These are phyloP conservation scores for Auriscalpium vulgare DNA, from an alignment of 768 basidiomycete species.

Conservation along the genomic window DNA sequence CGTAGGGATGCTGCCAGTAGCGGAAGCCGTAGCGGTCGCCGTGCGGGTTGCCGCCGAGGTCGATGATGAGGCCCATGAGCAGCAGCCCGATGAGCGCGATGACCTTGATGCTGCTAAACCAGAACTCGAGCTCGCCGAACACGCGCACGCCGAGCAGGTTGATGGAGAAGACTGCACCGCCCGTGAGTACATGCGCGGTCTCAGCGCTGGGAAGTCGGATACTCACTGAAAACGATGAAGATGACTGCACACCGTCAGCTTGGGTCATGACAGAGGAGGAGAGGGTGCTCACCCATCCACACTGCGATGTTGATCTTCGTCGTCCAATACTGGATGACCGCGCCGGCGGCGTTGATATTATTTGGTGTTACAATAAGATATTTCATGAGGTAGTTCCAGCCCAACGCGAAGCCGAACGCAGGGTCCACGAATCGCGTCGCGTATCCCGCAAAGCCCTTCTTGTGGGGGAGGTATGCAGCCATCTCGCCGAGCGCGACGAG, in stretches of 20 bases:
- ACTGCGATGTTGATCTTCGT: conserved; percentile 32
- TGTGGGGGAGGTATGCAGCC: conserved; percentile 42
- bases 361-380: conserved; percentile 59
- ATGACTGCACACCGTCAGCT: conserved; percentile 29
- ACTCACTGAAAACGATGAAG: conserved; percentile 50
- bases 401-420: conserved; percentile 58
- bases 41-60: conserved; percentile 38
- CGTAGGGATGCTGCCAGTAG: conserved; percentile 40
- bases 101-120: conserved; percentile 67
- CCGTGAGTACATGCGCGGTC: no score
- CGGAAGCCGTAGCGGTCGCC: conserved; percentile 29
- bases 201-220: background rate
- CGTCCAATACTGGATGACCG: conserved; percentile 31
- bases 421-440: conserved; percentile 62
- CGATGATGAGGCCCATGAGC: conserved; percentile 27
- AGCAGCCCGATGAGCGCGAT: conserved; percentile 40
- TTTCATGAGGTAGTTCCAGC: conserved; percentile 44
- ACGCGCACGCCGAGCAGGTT: conserved; percentile 58
- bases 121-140: conserved; percentile 71
- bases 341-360: conserved; percentile 55
- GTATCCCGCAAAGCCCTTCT: conserved; percentile 50
- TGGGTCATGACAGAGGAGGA: background rate
- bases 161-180: conserved; percentile 36
- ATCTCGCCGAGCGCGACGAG: conserved; percentile 41
- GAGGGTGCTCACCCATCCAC: conserved; percentile 45